These are phyloP conservation scores for Bauhinia variegata DNA, from an alignment of 306 rosid species.

Conservation along the genomic window DNA sequence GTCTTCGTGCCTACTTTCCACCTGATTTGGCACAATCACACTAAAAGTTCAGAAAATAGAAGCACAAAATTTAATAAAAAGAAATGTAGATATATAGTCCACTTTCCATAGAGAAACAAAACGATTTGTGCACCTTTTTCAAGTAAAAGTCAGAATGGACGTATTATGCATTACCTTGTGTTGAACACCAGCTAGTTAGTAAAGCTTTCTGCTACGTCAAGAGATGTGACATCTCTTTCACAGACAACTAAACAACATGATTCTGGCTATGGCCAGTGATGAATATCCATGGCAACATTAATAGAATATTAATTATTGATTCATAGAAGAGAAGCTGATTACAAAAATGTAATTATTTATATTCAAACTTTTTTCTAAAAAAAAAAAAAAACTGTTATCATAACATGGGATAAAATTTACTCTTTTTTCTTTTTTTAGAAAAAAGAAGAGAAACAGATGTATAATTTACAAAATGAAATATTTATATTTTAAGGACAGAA, in stretches of 20 bases:
- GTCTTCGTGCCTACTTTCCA: too few relatives aligned
- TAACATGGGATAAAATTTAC: too few relatives aligned
- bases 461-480: too few relatives aligned
- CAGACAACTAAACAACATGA: conserved; percentile 86
- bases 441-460: too few relatives aligned
- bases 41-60: conserved; percentile 13
- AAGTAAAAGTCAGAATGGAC: conserved; percentile 32
- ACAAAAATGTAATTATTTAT: too few relatives aligned
- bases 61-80: conserved; percentile 8
- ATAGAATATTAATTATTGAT: conserved; percentile 21
- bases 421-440: too few relatives aligned
- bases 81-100: neutral
- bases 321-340: neutral
- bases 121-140: conserved; percentile 14
- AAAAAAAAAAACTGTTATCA: too few relatives aligned
- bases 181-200: conserved; percentile 76
- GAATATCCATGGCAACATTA: conserved; percentile 78
- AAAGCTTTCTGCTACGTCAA: conserved; percentile 84
- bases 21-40: too few relatives aligned
- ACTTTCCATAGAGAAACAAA: conserved; percentile 2
- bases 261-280: conserved; percentile 87
- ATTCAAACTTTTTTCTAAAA: too few relatives aligned
- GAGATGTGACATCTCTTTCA: conserved; percentile 80
- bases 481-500: too few relatives aligned
- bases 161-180: conserved; percentile 59